Conservation (phyloP, 805 yeast species). For the Nakazawaea laoshanensis region DNA sequence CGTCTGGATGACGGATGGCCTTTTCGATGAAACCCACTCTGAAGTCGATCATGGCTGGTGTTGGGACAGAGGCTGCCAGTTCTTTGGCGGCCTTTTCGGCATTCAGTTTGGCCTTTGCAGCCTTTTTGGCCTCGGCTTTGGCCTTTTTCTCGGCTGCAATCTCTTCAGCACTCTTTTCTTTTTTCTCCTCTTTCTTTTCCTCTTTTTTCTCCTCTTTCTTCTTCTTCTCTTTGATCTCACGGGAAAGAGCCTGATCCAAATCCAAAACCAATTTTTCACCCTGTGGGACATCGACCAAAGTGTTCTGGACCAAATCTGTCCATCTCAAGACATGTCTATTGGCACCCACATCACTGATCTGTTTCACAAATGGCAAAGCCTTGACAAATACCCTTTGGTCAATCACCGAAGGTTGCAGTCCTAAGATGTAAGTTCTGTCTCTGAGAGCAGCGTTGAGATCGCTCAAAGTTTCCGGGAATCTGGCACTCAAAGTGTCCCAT, state of each 20-base stretch:
- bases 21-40: slow-evolving; percentile 96
- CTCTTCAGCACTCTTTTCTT: slow-evolving; percentile 20
- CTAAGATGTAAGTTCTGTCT: slow-evolving; percentile 61
- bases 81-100: slow-evolving; percentile 43
- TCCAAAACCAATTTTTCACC: slow-evolving; percentile 50
- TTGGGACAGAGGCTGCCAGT: slow-evolving; percentile 49
- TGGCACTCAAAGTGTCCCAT: slow-evolving; percentile 65
- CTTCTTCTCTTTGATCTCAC: slow-evolving; percentile 22
- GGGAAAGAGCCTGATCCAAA: slow-evolving; percentile 56
- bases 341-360: slow-evolving; percentile 50
- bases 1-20: slow-evolving; percentile 96
- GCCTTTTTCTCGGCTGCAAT: slow-evolving; percentile 46
- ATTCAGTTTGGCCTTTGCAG: slow-evolving; percentile 49
- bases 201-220: slow-evolving; percentile 19
- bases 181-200: slow-evolving; percentile 15
- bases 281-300: slow-evolving; percentile 44
- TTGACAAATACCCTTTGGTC: slow-evolving; percentile 66
- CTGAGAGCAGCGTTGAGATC: slow-evolving; percentile 65
- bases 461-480: slow-evolving; percentile 45
- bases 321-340: slow-evolving; percentile 88
- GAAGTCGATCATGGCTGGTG: slow-evolving; percentile 82
- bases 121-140: slow-evolving; percentile 36
- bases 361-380: slow-evolving; percentile 50
- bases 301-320: slow-evolving; percentile 80
- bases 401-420: slow-evolving; percentile 56